These are phyloP conservation scores for Melanomma pulvis-pyrius DNA, from an alignment of 495 filamentous ascomycete species.

Conservation along the genomic window DNA sequence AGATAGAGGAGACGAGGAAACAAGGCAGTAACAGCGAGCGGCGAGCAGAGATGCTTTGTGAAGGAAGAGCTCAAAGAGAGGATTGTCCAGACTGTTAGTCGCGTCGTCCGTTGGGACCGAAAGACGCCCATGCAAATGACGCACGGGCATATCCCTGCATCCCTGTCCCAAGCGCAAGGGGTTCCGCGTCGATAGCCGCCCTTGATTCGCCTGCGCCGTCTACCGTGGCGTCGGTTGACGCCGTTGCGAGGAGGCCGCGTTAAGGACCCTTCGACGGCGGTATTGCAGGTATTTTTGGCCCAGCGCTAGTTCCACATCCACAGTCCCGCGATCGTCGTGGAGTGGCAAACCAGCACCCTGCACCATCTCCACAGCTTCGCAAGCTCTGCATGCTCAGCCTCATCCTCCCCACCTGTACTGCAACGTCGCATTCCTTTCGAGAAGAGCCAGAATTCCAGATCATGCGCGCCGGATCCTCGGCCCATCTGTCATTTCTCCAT, in stretches of 20 bases:
- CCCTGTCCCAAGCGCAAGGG: neutral
- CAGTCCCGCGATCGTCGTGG: too few relatives aligned
- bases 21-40: neutral
- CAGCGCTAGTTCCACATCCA: neutral
- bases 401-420: too few relatives aligned
- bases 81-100: neutral
- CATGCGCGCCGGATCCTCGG: neutral
- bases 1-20: neutral
- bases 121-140: neutral
- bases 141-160: conserved; percentile 2
- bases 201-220: neutral
- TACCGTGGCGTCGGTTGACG: neutral
- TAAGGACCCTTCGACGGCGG: neutral
- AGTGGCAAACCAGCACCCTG: too few relatives aligned
- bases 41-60: conserved; percentile 2
- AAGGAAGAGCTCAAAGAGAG: neutral
- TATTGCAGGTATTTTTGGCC: neutral
- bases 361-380: too few relatives aligned
- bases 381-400: too few relatives aligned
- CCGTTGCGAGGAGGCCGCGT: neutral
- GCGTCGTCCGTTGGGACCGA: neutral
- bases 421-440: neutral
- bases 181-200: neutral
- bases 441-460: neutral
- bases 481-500: neutral